A percentile compares a stretch with the other conserved stretches of the same genome.
phyloP scores from a whole-genome alignment of 768 basidiomycete genomes.

The Mrakia blollopis region DNA sequence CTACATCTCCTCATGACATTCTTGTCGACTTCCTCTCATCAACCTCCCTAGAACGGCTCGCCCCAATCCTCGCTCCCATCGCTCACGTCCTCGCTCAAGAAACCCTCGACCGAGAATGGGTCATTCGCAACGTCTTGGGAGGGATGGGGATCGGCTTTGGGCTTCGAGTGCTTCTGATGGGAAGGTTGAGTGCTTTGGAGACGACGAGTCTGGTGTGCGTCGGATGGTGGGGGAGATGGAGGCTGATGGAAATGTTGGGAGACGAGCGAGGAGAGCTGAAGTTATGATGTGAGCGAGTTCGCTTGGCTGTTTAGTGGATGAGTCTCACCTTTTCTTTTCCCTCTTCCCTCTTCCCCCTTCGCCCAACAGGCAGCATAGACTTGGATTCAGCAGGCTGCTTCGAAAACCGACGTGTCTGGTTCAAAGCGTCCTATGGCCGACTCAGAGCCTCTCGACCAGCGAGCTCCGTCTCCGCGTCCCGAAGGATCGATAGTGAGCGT shows the following conservation, averaged over 20 bases:
- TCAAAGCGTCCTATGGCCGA: too few relatives aligned
- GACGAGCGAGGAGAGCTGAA: neutral
- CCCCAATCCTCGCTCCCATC: neutral
- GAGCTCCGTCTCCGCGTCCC: too few relatives aligned
- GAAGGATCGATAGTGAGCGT: too few relatives aligned
- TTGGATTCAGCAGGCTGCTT: too few relatives aligned
- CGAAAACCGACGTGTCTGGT: too few relatives aligned
- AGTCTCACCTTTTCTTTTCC: too few relatives aligned
- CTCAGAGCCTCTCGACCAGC: too few relatives aligned
- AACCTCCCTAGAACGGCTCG: neutral
- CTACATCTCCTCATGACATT: too few relatives aligned
- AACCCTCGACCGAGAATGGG: slow-evolving; percentile 39
- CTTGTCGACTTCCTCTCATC: neutral
- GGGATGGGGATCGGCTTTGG: slow-evolving; percentile 45
- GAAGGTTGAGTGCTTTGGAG: slow-evolving; percentile 1
- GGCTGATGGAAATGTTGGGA: neutral
- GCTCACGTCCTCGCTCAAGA: slow-evolving; percentile 16
- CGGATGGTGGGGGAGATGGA: slow-evolving; percentile 8
- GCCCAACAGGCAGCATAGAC: too few relatives aligned
- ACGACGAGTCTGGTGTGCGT: slow-evolving; percentile 3
- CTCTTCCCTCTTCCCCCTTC: too few relatives aligned
- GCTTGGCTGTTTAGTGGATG: neutral
- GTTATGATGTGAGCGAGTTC: neutral
- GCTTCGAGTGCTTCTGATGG: slow-evolving; percentile 34
- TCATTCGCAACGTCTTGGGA: slow-evolving; percentile 39